Evolutionary conservation across 2,329 filamentous ascomycete species (phyloP).

Genomic region (Botrytis paeoniae): DNA sequence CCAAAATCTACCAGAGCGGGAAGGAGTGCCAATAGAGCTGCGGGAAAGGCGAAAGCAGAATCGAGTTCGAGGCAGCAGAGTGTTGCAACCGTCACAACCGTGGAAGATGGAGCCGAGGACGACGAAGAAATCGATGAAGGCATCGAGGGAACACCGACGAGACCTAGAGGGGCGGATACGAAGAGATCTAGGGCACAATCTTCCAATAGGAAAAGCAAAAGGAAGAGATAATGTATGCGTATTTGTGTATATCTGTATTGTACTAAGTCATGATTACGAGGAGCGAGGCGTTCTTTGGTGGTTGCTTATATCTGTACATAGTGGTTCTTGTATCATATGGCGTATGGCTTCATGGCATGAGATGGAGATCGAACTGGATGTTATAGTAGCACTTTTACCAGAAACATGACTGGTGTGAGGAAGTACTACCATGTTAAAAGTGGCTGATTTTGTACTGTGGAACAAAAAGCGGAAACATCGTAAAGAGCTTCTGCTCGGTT

Average conservation of each 20-base stretch:
- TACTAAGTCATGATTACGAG: not conserved
- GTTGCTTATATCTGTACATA: not conserved
- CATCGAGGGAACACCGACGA: conserved; percentile 33
- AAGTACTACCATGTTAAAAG: not conserved
- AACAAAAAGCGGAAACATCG: not conserved
- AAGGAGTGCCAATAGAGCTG: conserved; percentile 42
- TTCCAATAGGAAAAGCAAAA: conserved; percentile 33
- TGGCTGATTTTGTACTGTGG: not conserved
- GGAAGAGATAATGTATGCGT: conserved; percentile 29
- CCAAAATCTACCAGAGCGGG: conserved; percentile 41
- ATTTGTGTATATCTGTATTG: not conserved
- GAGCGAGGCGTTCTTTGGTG: conserved; percentile 6
- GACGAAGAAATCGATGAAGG: conserved; percentile 41
- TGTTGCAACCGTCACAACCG: conserved; percentile 37
- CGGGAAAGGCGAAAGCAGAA: conserved; percentile 43
- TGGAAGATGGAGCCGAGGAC: conserved; percentile 39
- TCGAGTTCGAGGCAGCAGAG: conserved; percentile 38
- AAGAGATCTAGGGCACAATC: conserved; percentile 27
- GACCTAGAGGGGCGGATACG: conserved; percentile 27
- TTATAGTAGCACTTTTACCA: not conserved
- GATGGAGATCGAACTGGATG: not conserved
- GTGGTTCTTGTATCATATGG: conserved; percentile 1
- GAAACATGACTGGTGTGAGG: not conserved
- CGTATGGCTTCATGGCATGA: not conserved
- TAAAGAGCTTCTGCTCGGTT: not conserved